phyloP scores from a whole-genome alignment of 1,284 basidiomycete species.

The Marasmius fiardii region DNA sequence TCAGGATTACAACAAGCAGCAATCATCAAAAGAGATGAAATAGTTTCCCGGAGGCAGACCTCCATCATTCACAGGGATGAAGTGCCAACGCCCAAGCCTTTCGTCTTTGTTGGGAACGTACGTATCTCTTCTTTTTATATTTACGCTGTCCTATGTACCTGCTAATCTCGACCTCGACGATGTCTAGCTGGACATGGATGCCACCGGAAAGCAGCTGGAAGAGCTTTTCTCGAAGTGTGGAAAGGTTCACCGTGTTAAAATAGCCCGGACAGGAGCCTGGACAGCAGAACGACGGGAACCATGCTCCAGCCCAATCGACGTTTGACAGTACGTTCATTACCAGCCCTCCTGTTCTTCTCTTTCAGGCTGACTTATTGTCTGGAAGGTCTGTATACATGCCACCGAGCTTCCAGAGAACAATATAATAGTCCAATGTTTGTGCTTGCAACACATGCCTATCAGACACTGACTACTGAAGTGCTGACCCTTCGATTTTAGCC shows the following conservation, averaged over 20 bases:
- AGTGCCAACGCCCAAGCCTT: slow-evolving; percentile 18
- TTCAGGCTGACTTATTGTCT: slow-evolving; percentile 2
- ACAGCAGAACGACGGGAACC: not conserved
- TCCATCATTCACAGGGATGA: not conserved
- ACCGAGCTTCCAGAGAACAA: slow-evolving; percentile 50
- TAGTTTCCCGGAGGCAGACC: no score
- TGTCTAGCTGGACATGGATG: slow-evolving; percentile 26
- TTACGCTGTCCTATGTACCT: slow-evolving; percentile 1
- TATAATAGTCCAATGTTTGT: slow-evolving; percentile 33
- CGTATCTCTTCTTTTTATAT: no score
- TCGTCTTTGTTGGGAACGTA: slow-evolving; percentile 62
- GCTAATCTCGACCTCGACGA: not conserved
- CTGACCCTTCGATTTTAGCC: not conserved
- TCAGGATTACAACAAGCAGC: not conserved
- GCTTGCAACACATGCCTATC: not conserved
- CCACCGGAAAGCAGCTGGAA: slow-evolving; percentile 34
- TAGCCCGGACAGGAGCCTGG: not conserved
- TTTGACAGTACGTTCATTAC: not conserved
- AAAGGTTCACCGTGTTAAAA: slow-evolving; percentile 3
- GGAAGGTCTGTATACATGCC: slow-evolving; percentile 39
- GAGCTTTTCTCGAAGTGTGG: slow-evolving; percentile 42
- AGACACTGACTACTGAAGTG: not conserved
- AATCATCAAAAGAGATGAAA: no score
- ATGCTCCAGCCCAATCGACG: not conserved
- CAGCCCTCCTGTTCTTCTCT: not conserved